Evolutionary conservation across 1,139 yeast species (phyloP), one percentile per base, ranked within the genome.

Genomic region (Diutina scorzettiae): DNA sequence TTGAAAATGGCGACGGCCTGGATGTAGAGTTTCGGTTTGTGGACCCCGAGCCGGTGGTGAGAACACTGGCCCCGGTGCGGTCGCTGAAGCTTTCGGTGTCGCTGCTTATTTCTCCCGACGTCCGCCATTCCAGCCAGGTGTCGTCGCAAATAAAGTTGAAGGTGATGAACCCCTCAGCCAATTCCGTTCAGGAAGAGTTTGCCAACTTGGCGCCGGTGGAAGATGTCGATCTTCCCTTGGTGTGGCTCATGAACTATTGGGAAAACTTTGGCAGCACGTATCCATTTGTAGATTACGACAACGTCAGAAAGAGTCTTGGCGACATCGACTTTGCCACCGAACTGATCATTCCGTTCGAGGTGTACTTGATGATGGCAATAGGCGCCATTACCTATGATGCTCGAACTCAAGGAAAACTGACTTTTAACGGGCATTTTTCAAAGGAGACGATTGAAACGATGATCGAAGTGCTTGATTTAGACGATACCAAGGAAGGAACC

Each of bases 351-450:
- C 61, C 60, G 46, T 51, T 66, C 43, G 69, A 65, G 46, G 50
- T 62, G 17, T 68, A 66, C 50, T 49, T 68, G 43, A 51, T 68
- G 21, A 51, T 68, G 55, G 59, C 66, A 43, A 62, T 65, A 25
- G 73, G 73, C 3, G 62, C 71, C 46, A 48, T 64, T 18, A 52
- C 66, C 4, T 56, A 59, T 45, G 72, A 67, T 48, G 53, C 60
- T 20, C 56, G 56, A 42, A 52, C 39, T 4, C 7, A n/a, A 8
- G 37, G 21, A n/a, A 23, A 8, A 2, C 28, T 17, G 19, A 20
- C 39, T 3, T 34, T 34, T 14, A 28, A 34, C n/a, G n/a, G 14
- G n/a, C n/a, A 34, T 9, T 34, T 34, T 14, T 34, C 39, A 4
- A 17, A 8, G 19, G 55, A 57, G 30, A 54, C 53, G 31, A 57